Percentiles rank a stretch among this genome's conserved stretches.
Conservation (phyloP, 768 basidiomycete species). For the Rhodotorula kratochvilovae region DNA sequence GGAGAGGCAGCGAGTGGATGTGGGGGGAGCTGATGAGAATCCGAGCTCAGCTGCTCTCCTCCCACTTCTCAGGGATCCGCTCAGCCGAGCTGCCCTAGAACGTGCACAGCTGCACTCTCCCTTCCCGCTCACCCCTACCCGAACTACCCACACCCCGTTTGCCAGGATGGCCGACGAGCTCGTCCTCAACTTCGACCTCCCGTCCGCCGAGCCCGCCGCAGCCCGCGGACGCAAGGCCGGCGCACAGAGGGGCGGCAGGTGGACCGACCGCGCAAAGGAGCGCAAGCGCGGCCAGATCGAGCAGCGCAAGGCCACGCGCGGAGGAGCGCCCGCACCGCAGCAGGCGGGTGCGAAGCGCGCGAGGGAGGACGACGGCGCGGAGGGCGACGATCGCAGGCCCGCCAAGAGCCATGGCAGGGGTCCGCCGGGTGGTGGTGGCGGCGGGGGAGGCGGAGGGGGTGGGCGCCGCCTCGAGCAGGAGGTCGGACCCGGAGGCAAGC, state of each 20-base stretch:
- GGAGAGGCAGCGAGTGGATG: too few species aligned
- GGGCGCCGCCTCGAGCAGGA: conserved; percentile 14
- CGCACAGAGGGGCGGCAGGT: conserved; percentile 47
- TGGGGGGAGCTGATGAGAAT: too few species aligned
- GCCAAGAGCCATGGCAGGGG: conserved; percentile 53
- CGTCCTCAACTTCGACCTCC: conserved; percentile 43
- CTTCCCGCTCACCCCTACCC: too few species aligned
- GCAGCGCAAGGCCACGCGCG: conserved; percentile 51
- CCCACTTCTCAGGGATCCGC: too few species aligned
- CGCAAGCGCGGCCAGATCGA: conserved; percentile 24
- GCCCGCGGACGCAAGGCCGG: conserved; percentile 30
- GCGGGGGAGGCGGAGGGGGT: conserved; percentile 6
- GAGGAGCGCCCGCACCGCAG: conserved; percentile 43
- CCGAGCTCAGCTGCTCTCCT: too few species aligned
- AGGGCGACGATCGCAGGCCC: conserved; percentile 44
- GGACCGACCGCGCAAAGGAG: conserved; percentile 57
- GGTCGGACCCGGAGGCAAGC: conserved; percentile 36
- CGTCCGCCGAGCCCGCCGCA: conserved; percentile 18
- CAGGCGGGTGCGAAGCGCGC: conserved; percentile 33
- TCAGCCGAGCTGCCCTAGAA: not conserved
- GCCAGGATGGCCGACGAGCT: conserved; percentile 32
- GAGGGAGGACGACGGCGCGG: not conserved
- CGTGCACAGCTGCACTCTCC: not conserved
- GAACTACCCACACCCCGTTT: not conserved
- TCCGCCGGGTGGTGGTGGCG: conserved; percentile 13